phyloP scores from a whole-genome alignment of 768 basidiomycete genomes.

The Butyriboletus loyo region DNA sequence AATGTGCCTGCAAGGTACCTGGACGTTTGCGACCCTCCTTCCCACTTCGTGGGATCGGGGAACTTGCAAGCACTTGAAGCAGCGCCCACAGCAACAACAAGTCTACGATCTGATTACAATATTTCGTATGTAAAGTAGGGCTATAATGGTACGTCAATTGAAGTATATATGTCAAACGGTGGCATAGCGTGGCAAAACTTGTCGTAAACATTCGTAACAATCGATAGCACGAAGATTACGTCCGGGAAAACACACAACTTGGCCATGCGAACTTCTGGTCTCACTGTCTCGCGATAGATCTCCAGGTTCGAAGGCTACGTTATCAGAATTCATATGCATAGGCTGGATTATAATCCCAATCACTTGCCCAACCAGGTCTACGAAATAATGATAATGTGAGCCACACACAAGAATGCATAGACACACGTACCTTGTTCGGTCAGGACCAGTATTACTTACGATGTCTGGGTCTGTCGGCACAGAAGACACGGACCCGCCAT shows the following conservation, averaged over 20 bases:
- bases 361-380: constrained; percentile 16
- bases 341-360: constrained; percentile 17
- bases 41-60: too few species aligned
- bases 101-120: constrained; percentile 8
- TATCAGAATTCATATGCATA: constrained; percentile 9
- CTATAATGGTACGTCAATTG: constrained; percentile 7
- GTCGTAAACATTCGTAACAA: constrained; percentile 2
- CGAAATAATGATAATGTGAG: background rate
- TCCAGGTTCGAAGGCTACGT: background rate
- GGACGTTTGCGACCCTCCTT: too few species aligned
- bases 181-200: background rate
- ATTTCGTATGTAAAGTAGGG: constrained; percentile 14
- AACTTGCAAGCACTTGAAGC: background rate
- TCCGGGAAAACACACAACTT: constrained; percentile 11
- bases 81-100: background rate
- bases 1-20: too few species aligned
- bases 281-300: constrained; percentile 3
- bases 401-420: background rate
- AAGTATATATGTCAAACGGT: constrained; percentile 1
- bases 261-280: constrained; percentile 1
- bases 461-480: background rate
- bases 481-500: constrained; percentile 1
- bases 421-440: constrained; percentile 14
- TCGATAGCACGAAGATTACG: constrained; percentile 1
- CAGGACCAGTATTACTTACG: background rate